These are phyloP conservation scores for Grosmannia penicillata DNA, from an alignment of 2,329 filamentous ascomycete genomes.

Conservation along the genomic window DNA sequence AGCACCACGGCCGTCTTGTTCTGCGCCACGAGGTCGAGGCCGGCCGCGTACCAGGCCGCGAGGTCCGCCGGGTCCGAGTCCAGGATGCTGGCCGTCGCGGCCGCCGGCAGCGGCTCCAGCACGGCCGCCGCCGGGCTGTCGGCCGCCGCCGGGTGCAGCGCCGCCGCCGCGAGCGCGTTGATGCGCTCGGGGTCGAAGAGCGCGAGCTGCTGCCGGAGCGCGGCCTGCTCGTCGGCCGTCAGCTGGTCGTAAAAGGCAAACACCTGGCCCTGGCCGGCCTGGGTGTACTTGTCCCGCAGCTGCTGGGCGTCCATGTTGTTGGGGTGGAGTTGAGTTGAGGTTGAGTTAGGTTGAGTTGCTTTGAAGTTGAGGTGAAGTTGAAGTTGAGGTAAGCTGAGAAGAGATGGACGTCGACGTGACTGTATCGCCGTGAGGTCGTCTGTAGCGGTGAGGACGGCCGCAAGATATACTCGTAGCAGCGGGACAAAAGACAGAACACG, in stretches of 20 bases:
- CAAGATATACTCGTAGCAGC: too few relatives aligned
- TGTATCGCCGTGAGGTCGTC: too few relatives aligned
- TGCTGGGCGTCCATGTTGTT: constrained; percentile 12
- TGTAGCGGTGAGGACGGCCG: too few relatives aligned
- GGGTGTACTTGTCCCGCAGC: constrained; percentile 57
- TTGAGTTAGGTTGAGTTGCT: too few relatives aligned
- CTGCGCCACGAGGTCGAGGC: constrained; percentile 65
- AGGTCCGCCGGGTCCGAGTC: constrained; percentile 71
- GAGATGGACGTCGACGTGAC: too few relatives aligned
- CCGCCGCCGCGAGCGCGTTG: constrained; percentile 71
- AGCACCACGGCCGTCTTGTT: constrained; percentile 75
- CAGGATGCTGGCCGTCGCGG: constrained; percentile 77
- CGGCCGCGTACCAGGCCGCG: constrained; percentile 68
- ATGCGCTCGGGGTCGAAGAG: constrained; percentile 74
- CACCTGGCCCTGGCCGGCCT: constrained; percentile 66
- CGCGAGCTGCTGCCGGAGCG: constrained; percentile 68
- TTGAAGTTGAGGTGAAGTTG: background rate
- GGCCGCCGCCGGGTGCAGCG: constrained; percentile 56
- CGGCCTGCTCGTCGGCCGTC: constrained; percentile 53
- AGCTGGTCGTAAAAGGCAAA: constrained; percentile 82
- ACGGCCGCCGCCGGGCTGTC: constrained; percentile 30
- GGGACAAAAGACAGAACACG: too few relatives aligned
- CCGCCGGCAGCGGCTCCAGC: constrained; percentile 71
- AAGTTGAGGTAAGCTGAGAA: too few relatives aligned
- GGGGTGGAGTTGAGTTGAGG: background rate